Base-by-base conservation (phyloP, 306 rosid species). In the Calophaca sinica region DNA sequence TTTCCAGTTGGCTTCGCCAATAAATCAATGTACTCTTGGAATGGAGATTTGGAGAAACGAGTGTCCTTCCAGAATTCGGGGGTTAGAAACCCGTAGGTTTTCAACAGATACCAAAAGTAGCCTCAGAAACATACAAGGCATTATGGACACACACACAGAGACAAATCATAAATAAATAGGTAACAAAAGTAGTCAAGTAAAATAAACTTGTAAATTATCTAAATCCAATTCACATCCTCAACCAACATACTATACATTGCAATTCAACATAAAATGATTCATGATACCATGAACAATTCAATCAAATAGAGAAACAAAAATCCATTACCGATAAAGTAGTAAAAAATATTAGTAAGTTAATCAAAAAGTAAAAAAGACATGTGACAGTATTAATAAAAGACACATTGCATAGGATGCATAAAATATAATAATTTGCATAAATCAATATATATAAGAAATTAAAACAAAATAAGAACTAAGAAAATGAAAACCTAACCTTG, bases 61-160 rank as follows among this genome's bases (percentile, higher is more conserved):
- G 84, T 80, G 45, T 80, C 84, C 60, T 11, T 80, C 80, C 84
- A 80, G 76, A 80, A 80, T 0, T 80, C 84, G 0, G 80, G 84
- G 0, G 84, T 80, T 7, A 80, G 57, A 9, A 74, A 80, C 32
- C 76, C 84, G 13, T 80, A 80, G 44, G 80, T 80, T 45, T 74
- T 74, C 66, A 74, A 2, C 50, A 80, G 44, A 60, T 80, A 80
- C 74, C 84, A 68, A 80, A 80, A 5, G 84, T 80, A 2, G 84
- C 84, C 84, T 80, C 1, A 14, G 41, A 46, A 57, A n/a, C n/a
- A 20, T 20, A 20, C 26, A 20, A 1, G 26, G 26, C 26, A 20
- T 20, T 20, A 20, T 20, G 26, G 26, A 20, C 26, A 20, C 26
- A n/a, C n/a, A n/a, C n/a, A n/a, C n/a, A n/a, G n/a, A 20, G 26